Evolutionary conservation across 2,329 filamentous ascomycete species (phyloP), one percentile per base, ranked within the genome.

Genomic region (Xylariomycetidae sp.): DNA sequence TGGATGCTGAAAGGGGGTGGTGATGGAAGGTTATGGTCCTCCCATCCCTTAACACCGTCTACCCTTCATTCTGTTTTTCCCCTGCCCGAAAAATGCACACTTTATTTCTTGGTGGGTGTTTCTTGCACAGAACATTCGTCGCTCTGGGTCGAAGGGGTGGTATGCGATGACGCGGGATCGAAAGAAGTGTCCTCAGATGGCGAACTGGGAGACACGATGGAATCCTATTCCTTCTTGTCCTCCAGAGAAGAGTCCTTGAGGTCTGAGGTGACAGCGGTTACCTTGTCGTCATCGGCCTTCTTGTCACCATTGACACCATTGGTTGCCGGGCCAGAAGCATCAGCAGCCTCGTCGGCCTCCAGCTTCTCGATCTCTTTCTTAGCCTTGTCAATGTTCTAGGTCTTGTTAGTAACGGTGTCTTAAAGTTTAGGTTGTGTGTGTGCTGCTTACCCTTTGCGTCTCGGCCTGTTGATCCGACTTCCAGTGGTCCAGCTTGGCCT

Each of bases 331-430:
- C 59, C 64, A 42, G 62, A 64, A 43, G 64, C 63, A 44, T 70
- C 70, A 41, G 63, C 67, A 34, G 67, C 63, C 53, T 77, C 75
- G 45, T 75, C 70, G 36, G 81, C 80, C 58, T 96, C 90, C 36
- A 97, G 77, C 49, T 82, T 81, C 58, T 89, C 87, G 44, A 98
- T 94, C 63, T 96, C 88, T 64, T 90, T 90, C 72, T 95, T 85
- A 41, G 92, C 92, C 66, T 96, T 95, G 45, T 88, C 86, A 41
- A 97, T 83, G 72, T 98, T 98, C 92, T 97, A 54, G 17, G 25
- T 16, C 25, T 18, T 6, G 40, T 66, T 55, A 66, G 54, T 38
- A 47, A 38, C 31, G 3, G 19, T 16, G 16, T 14, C 20, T 8
- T 23, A n/a, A 23, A 23, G n/a, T 23, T 23, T 8, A 23, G n/a